A percentile compares a stretch with the other conserved stretches of the same genome.
Evolutionary conservation across 179 eudicot genomes (phyloP).

Genomic region (Gypsophila paniculata): DNA sequence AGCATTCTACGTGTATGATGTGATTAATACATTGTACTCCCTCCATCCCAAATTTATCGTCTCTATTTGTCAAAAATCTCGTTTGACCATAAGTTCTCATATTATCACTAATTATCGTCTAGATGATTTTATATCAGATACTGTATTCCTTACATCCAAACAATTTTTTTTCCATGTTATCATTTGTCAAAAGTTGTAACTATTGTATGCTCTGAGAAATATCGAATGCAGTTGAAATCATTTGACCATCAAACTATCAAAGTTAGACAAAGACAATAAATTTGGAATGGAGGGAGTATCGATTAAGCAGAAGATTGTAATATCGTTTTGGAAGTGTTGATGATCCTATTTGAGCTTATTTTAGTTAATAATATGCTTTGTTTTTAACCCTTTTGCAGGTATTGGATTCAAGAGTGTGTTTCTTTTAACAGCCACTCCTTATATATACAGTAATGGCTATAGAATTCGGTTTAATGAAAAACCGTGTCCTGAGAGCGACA

Average conservation of each 20-base stretch:
- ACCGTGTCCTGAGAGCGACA: constrained; percentile 52
- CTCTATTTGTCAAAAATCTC: no score
- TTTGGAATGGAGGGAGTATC: background rate
- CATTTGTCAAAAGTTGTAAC: background rate
- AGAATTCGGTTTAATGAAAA: constrained; percentile 60
- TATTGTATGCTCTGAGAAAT: background rate
- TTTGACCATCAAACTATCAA: background rate
- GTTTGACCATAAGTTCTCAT: no score
- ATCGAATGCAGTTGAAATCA: background rate
- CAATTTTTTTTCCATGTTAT: background rate
- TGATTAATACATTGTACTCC: no score
- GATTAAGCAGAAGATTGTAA: background rate
- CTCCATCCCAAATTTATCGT: no score
- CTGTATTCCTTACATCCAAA: background rate
- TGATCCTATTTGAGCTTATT: background rate
- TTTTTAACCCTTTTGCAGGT: constrained; percentile 33
- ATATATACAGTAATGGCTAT: constrained; percentile 75
- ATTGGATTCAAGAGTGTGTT: constrained; percentile 83
- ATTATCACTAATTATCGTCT: no score
- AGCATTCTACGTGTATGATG: no score
- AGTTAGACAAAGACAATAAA: background rate
- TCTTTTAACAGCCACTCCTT: constrained; percentile 54
- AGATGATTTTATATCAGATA: background rate
- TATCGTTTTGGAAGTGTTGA: background rate
- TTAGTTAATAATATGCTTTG: background rate